Evolutionary conservation across 2,329 filamentous ascomycete species (phyloP), one percentile per base, ranked within the genome.

Genomic region (Trichocomaceae sp.): DNA sequence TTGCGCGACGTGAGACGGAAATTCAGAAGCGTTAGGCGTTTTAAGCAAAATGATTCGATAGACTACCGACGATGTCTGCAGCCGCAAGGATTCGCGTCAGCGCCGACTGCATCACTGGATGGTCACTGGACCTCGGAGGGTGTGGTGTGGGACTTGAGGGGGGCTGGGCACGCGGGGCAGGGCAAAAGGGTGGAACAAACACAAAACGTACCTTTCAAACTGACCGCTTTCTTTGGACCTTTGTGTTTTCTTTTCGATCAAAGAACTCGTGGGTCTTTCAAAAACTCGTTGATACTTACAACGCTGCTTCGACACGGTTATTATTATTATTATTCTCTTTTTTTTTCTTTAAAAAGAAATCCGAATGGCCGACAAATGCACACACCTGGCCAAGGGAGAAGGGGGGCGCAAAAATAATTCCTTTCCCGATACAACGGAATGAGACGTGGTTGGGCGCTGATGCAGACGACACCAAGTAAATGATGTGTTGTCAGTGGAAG

Each of bases 401-500:
- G 42, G n/a, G 23, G 13, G 42, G n/a, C 15, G 13, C 45, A 47
- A 44, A 29, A 19, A 17, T 41, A 48, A 56, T 31, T 48, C 54
- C 54, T 52, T 61, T 59, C 31, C 57, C 57, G 58, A 55, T 57
- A 58, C 57, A 57, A 45, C 52, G 57, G 62, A 63, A 62, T 69
- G 67, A 69, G 69, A 71, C 67, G 68, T 70, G 69, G 71, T 75
- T 73, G 72, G 72, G 72, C 72, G 71, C 64, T 69, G 68, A 69
- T 73, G 72, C 72, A 75, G 69, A 26, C 61, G 62, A 66, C 61
- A 62, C 59, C 62, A 59, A 61, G 61, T 58, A 53, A 47, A 47
- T 67, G 70, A 74, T 75, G 72, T 66, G 72, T 72, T 74, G 72
- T 72, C 72, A 71, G 39, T 59, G 61, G 60, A 63, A 56, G 56